Percentiles rank a stretch among this genome's conserved stretches.
Evolutionary conservation across 108 stramenopile species (phyloP).

Genomic region (Fragilariopsis cylindrus): DNA sequence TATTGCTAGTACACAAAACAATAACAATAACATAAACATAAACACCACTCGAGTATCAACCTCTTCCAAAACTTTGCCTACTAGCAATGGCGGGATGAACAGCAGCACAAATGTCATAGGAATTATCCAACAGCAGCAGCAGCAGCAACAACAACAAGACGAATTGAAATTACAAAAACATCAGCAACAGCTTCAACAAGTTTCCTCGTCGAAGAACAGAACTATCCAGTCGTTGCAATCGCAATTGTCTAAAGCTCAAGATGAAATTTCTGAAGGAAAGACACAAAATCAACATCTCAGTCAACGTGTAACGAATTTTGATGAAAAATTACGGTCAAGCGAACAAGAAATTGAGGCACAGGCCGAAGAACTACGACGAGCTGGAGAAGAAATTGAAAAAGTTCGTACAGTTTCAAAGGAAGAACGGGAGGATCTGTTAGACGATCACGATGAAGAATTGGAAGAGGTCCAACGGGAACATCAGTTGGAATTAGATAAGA

Average conservation of each 20-base stretch:
- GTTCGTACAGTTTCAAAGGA: slow-evolving; percentile 64
- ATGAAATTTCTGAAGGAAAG: slow-evolving; percentile 3
- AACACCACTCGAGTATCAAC: background rate
- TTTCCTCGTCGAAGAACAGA: slow-evolving; percentile 42
- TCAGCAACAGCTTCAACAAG: slow-evolving; percentile 1
- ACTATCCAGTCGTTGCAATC: slow-evolving; percentile 58
- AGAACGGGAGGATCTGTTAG: slow-evolving; percentile 65
- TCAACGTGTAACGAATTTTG: background rate
- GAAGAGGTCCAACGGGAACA: slow-evolving; percentile 40
- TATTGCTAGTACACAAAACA: background rate
- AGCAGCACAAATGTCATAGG: background rate
- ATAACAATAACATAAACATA: background rate
- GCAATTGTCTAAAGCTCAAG: slow-evolving; percentile 61
- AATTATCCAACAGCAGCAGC: background rate
- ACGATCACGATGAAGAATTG: slow-evolving; percentile 72
- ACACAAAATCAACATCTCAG: background rate
- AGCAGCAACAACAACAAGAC: slow-evolving; percentile 20
- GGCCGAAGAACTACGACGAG: slow-evolving; percentile 63
- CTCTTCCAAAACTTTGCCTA: background rate
- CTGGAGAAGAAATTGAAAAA: slow-evolving; percentile 73
- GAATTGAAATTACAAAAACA: slow-evolving; percentile 34
- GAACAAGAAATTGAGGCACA: slow-evolving; percentile 70
- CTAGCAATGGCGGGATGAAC: too few relatives aligned
- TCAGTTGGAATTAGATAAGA: slow-evolving; percentile 40
- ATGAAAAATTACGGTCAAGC: background rate